Evolutionary conservation across 139 green algal species (phyloP), one percentile per base, ranked within the genome.

Genomic region (Pseudopediastrum boryanum): DNA sequence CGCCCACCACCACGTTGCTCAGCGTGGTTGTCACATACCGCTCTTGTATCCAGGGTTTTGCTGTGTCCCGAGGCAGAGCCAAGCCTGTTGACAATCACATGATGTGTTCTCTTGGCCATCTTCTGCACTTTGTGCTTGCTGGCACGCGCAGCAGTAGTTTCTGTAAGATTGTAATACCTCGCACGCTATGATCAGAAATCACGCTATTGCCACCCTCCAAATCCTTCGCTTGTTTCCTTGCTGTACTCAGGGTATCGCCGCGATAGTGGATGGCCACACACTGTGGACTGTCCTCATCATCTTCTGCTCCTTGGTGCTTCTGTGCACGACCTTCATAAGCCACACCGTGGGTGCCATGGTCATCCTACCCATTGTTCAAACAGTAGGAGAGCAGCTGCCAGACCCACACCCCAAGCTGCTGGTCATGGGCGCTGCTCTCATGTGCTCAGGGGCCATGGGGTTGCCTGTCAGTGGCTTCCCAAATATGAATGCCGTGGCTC

Each of bases 281-380:
- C 59, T 88, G 44, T 90, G 76, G 74, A 46, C 74, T 29, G 83
- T 92, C 44, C 63, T 78, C 16, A 65, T 77, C 35, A 85, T 92
- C 27, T 94, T 94, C 78, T 91, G 83, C 77, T 75, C 44, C 56
- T 69, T 91, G 29, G 87, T 93, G 39, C 84, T 92, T 4, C 59
- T 94, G 1, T 85, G 80, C 48, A 91, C 87, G n/a, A 91, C 85
- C 63, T 92, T 93, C 84, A 90, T 92, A 75, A 86, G 69, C 31
- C 88, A 93, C 82, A 94, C 90, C 8, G 88, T 95, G 35, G 91
- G 89, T 23, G 91, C 91, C 38, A 93, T 95, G 86, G 87, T 95
- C 73, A 93, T 95, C 75, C 84, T 95, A 63, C 91, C 91, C 36
- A 92, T 95, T 56, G 88, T 95, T 38, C 84, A 92, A 61, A 72